Percentiles rank a stretch among this genome's conserved stretches.
Evolutionary conservation across 1,139 yeast genomes (phyloP).

Genomic region (Suhomyces bolitotheri): DNA sequence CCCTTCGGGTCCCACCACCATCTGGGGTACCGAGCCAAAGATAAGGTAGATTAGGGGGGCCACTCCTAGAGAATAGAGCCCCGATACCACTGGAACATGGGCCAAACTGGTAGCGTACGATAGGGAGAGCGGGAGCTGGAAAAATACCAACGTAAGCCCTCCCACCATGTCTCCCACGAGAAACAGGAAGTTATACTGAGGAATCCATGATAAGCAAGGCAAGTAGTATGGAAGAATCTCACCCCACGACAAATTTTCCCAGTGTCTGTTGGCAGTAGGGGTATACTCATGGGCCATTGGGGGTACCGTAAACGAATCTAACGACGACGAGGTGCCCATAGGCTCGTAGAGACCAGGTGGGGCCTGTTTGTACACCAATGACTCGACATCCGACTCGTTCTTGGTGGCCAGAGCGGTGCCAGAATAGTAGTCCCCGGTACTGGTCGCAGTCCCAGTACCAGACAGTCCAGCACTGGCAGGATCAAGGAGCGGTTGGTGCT

Average conservation of each 20-base stretch:
- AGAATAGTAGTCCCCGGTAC: slow-evolving; percentile 4
- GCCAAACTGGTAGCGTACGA: slow-evolving; percentile 91
- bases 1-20: slow-evolving; percentile 97
- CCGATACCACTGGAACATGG: slow-evolving; percentile 85
- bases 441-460: background rate
- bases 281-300: slow-evolving; percentile 20
- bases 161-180: slow-evolving; percentile 79
- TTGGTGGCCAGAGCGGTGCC: background rate
- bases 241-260: slow-evolving; percentile 29
- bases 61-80: slow-evolving; percentile 76
- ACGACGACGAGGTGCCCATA: slow-evolving; percentile 1
- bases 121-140: slow-evolving; percentile 86
- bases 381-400: slow-evolving; percentile 17
- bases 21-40: slow-evolving; percentile 91
- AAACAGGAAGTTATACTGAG: slow-evolving; percentile 52
- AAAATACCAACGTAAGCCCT: slow-evolving; percentile 85
- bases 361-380: slow-evolving; percentile 16
- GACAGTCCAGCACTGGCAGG: background rate
- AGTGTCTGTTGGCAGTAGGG: slow-evolving; percentile 23
- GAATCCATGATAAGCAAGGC: slow-evolving; percentile 81
- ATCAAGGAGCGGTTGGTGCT: slow-evolving; percentile 24
- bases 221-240: slow-evolving; percentile 63
- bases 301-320: slow-evolving; percentile 1
- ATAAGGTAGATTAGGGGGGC: slow-evolving; percentile 82
- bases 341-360: slow-evolving; percentile 1